Percentiles rank a stretch among this genome's conserved stretches.
phyloP scores from a whole-genome alignment of 2,329 filamentous ascomycete genomes.

The Hortaea sp. region DNA sequence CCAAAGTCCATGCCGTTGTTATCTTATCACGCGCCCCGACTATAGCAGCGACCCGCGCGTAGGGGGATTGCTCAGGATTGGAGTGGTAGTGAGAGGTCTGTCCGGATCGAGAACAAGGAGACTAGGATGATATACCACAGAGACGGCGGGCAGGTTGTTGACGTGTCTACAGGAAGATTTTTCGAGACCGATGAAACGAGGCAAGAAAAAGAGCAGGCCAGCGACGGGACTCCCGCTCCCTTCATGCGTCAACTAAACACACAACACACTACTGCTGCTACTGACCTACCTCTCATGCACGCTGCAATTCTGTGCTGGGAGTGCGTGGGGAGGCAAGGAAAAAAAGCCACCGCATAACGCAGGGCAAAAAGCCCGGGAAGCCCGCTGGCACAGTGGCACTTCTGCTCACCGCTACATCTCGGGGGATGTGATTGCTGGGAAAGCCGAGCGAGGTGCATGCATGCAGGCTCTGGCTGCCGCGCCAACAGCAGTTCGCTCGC shows the following conservation, averaged over 20 bases:
- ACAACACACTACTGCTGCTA: neutral
- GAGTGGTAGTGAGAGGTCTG: no score
- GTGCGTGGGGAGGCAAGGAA: neutral
- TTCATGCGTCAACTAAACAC: neutral
- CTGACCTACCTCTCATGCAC: conserved; percentile 1
- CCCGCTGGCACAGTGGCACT: conserved; percentile 7
- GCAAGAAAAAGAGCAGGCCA: no score
- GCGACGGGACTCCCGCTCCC: neutral
- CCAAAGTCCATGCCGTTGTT: conserved; percentile 1
- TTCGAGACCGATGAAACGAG: no score
- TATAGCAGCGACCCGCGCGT: no score
- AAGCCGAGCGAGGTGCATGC: neutral
- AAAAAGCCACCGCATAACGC: neutral
- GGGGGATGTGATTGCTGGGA: conserved; percentile 2
- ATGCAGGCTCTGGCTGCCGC: neutral
- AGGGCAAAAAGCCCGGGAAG: neutral
- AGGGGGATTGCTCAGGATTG: no score
- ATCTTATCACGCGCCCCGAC: no score
- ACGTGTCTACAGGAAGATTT: no score
- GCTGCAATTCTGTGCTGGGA: conserved; percentile 4
- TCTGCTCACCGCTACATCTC: conserved; percentile 5
- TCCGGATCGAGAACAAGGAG: no score
- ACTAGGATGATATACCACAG: no score
- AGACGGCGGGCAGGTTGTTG: no score
- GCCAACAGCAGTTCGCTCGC: neutral